Evolutionary conservation across 805 yeast species (phyloP).

Genomic region (Priceomyces fermenticarens): DNA sequence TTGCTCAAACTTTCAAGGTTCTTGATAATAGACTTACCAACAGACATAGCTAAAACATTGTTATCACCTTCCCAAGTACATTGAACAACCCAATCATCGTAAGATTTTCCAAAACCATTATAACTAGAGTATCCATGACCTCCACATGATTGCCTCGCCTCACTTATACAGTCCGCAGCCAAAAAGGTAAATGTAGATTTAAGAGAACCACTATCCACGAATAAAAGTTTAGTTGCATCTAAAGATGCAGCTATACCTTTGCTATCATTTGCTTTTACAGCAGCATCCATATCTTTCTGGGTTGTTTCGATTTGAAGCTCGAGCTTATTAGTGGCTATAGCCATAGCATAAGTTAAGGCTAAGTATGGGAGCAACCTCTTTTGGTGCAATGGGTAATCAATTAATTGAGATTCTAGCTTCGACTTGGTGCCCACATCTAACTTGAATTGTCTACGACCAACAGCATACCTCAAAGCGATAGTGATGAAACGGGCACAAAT

Average conservation of each 20-base stretch:
- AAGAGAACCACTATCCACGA: conserved; percentile 81
- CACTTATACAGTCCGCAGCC: conserved; percentile 75
- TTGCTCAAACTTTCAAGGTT: conserved; percentile 35
- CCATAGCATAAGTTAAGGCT: conserved; percentile 74
- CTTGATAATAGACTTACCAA: conserved; percentile 75
- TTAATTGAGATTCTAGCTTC: conserved; percentile 62
- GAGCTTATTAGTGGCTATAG: conserved; percentile 66
- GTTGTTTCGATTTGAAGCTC: conserved; percentile 49
- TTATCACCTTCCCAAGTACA: conserved; percentile 99
- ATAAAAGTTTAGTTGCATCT: conserved; percentile 67
- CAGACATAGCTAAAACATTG: conserved; percentile 76
- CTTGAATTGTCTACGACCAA: conserved; percentile 81
- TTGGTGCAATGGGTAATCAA: conserved; percentile 88
- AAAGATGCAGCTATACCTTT: conserved; percentile 46
- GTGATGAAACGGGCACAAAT: conserved; percentile 76
- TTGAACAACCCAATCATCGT: conserved; percentile 93
- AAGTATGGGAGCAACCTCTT: conserved; percentile 81
- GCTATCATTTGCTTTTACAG: conserved; percentile 48
- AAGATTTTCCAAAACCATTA: conserved; percentile 85
- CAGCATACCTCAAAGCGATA: conserved; percentile 85
- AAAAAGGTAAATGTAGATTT: conserved; percentile 91
- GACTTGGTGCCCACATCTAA: conserved; percentile 32
- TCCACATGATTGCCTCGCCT: conserved; percentile 91
- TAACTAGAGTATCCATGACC: conserved; percentile 96
- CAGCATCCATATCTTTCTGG: conserved; percentile 52